These are phyloP conservation scores for Chaetoceros muelleri DNA, from an alignment of 108 stramenopile species.

Conservation along the genomic window DNA sequence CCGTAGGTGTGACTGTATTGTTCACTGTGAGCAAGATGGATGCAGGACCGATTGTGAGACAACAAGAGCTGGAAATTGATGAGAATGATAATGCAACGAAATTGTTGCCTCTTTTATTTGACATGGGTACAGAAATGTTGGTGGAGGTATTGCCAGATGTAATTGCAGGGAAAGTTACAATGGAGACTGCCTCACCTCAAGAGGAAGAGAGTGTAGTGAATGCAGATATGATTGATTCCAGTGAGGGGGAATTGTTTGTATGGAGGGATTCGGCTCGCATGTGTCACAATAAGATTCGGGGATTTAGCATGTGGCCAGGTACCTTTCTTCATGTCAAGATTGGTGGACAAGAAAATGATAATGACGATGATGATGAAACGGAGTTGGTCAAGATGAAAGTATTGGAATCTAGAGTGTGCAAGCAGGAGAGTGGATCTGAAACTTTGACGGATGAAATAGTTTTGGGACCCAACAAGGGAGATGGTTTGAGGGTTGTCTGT, in stretches of 20 bases:
- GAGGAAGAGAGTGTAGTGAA: conserved; percentile 68
- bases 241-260: conserved; percentile 58
- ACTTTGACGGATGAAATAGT: conserved; percentile 30
- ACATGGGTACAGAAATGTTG: conserved; percentile 71
- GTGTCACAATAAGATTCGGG: conserved; percentile 83
- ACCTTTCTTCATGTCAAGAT: conserved; percentile 69
- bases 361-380: conserved; percentile 28
- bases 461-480: conserved; percentile 59
- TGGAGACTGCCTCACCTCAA: conserved; percentile 73
- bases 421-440: conserved; percentile 17
- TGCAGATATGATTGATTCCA: conserved; percentile 76
- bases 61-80: conserved; percentile 42
- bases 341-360: no score
- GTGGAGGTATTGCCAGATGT: conserved; percentile 70
- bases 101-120: conserved; percentile 81
- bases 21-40: conserved; percentile 96
- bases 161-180: conserved; percentile 50
- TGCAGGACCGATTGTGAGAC: conserved; percentile 89
- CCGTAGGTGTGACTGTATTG: conserved; percentile 86
- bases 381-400: conserved; percentile 53
- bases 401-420: conserved; percentile 52
- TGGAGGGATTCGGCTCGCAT: conserved; percentile 53
- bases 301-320: conserved; percentile 94
- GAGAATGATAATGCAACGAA: conserved; percentile 81
- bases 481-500: conserved; percentile 78